Evolutionary conservation across 306 rosid species (phyloP).

Genomic region (Abrus precatorius): DNA sequence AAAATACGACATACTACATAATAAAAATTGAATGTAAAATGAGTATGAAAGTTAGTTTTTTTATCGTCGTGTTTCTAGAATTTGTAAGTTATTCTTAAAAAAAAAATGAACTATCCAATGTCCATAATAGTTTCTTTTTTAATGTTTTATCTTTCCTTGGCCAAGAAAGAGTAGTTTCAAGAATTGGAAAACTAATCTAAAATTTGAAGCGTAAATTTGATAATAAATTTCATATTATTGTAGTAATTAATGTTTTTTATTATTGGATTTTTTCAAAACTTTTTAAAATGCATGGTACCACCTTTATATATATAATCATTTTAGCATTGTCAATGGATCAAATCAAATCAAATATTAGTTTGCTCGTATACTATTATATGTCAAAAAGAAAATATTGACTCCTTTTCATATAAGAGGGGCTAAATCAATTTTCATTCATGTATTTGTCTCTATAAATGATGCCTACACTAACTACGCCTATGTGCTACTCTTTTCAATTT

Average conservation of each 20-base stretch:
- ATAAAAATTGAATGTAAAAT: no score
- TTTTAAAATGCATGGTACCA: neutral
- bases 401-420: neutral
- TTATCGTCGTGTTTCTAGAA: no score
- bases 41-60: no score
- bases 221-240: neutral
- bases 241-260: no score
- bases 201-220: neutral
- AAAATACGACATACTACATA: no score
- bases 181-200: neutral
- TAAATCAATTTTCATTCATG: conserved; percentile 26
- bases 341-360: neutral
- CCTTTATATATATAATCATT: neutral
- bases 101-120: no score
- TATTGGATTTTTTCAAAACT: neutral
- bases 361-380: neutral
- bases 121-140: no score
- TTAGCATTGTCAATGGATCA: conserved; percentile 1
- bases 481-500: conserved; percentile 19
- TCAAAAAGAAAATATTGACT: conserved; percentile 20
- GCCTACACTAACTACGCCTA: neutral
- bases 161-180: neutral
- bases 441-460: neutral
- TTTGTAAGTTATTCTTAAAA: no score
- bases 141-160: neutral